Evolutionary conservation across 345 rosid species (phyloP).

Genomic region (Diplotaxis tenuifolia): DNA sequence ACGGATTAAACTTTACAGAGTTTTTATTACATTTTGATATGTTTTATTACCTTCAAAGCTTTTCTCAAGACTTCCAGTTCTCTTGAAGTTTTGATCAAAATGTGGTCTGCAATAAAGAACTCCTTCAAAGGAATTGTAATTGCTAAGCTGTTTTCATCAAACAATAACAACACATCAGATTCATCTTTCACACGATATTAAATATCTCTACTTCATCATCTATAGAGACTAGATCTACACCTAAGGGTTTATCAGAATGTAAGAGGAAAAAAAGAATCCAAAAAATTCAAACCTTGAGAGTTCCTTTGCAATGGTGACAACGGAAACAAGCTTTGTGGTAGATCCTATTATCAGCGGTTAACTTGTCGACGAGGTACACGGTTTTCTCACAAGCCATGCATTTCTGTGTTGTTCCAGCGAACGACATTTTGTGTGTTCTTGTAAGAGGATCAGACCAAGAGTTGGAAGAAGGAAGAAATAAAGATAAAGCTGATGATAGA

Average conservation of each 20-base stretch:
- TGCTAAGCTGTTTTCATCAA: constrained; percentile 69
- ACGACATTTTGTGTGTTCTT: constrained; percentile 54
- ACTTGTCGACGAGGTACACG: constrained; percentile 89
- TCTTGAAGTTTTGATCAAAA: constrained; percentile 90
- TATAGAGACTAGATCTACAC: constrained; percentile 23
- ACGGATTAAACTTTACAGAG: constrained; percentile 13
- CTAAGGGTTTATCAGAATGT: neutral
- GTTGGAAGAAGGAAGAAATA: neutral
- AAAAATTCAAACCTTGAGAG: constrained; percentile 70
- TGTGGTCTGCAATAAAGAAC: constrained; percentile 97
- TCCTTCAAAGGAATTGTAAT: constrained; percentile 97
- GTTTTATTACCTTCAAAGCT: constrained; percentile 79
- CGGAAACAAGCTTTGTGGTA: constrained; percentile 97
- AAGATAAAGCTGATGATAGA: constrained; percentile 3
- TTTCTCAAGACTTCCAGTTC: constrained; percentile 97
- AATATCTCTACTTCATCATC: neutral
- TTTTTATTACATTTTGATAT: neutral
- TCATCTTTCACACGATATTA: neutral
- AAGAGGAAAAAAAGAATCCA: neutral
- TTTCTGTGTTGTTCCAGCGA: constrained; percentile 99
- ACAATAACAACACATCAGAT: constrained; percentile 5
- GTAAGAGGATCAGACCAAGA: constrained; percentile 21
- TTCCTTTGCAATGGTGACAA: constrained; percentile 99
- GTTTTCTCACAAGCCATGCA: constrained; percentile 99
- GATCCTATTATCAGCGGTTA: constrained; percentile 90